A percentile compares a stretch with the other conserved stretches of the same genome.
phyloP scores from a whole-genome alignment of 768 basidiomycete species.

The Mycena crocata region DNA sequence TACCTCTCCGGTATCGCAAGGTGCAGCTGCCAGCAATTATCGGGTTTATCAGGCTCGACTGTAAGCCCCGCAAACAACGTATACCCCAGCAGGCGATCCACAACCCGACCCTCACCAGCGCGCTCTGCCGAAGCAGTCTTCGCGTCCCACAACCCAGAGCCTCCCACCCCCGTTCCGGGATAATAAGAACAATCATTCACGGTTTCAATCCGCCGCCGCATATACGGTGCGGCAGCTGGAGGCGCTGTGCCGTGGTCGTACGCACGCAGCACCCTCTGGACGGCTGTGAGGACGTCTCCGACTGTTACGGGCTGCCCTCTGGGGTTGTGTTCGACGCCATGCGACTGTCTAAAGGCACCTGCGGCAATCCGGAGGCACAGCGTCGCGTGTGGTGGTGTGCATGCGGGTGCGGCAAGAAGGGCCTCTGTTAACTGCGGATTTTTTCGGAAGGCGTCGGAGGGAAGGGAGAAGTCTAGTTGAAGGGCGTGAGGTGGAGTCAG shows the following conservation, averaged over 20 bases:
- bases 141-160: neutral
- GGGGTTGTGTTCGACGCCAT: neutral
- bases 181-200: slow-evolving; percentile 20
- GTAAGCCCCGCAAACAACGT: too few species aligned
- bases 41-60: too few species aligned
- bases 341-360: neutral
- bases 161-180: neutral
- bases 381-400: slow-evolving; percentile 16
- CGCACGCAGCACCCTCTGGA: slow-evolving; percentile 17
- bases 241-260: slow-evolving; percentile 14
- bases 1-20: too few species aligned
- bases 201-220: slow-evolving; percentile 21
- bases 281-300: slow-evolving; percentile 24
- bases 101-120: neutral
- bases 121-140: slow-evolving; percentile 1
- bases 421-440: slow-evolving; percentile 17
- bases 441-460: slow-evolving; percentile 23
- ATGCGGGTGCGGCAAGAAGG: slow-evolving; percentile 20
- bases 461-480: slow-evolving; percentile 23
- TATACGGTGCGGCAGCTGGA: slow-evolving; percentile 3
- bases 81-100: too few species aligned
- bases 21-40: too few species aligned
- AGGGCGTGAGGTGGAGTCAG: slow-evolving; percentile 1
- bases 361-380: slow-evolving; percentile 21
- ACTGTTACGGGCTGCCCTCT: slow-evolving; percentile 9